Evolutionary conservation across 768 basidiomycete genomes (phyloP).

Genomic region (Russula vinacea): DNA sequence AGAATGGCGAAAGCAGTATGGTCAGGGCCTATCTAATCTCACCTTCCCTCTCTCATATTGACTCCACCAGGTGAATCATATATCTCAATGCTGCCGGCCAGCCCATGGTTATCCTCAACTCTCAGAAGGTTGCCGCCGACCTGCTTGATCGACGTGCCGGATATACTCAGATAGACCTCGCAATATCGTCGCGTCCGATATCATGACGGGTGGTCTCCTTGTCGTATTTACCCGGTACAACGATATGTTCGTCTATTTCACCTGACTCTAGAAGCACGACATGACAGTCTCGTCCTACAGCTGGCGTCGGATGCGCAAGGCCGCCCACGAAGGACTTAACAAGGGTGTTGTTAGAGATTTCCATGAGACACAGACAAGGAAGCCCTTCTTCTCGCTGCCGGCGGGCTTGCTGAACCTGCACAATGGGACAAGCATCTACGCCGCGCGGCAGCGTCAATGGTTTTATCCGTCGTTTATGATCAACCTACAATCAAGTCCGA

Average conservation of each 20-base stretch:
- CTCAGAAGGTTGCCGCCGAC: conserved; percentile 33
- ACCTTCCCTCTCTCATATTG: neutral
- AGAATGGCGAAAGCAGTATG: conserved; percentile 25
- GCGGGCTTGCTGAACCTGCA: conserved; percentile 33
- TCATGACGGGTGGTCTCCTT: conserved; percentile 28
- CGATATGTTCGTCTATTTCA: conserved; percentile 16
- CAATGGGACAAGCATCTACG: conserved; percentile 37
- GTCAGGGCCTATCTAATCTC: neutral
- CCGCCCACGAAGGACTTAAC: conserved; percentile 38
- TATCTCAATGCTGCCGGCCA: conserved; percentile 31
- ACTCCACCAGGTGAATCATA: conserved; percentile 19
- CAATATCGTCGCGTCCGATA: conserved; percentile 27
- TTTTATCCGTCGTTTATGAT: conserved; percentile 35
- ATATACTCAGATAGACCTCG: conserved; percentile 35
- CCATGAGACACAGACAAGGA: conserved; percentile 35
- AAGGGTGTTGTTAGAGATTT: conserved; percentile 32
- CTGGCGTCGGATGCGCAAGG: conserved; percentile 39
- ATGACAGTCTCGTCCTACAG: conserved; percentile 26
- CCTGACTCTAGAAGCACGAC: neutral
- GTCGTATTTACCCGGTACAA: conserved; percentile 27
- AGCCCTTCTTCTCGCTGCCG: conserved; percentile 36
- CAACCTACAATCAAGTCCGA: conserved; percentile 27
- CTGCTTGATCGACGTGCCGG: conserved; percentile 35
- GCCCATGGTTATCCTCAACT: conserved; percentile 34
- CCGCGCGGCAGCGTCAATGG: conserved; percentile 35